Evolutionary conservation across 352 stramenopile genomes (phyloP), one percentile per base, ranked within the genome.

Genomic region (Pythium oligandrum): DNA sequence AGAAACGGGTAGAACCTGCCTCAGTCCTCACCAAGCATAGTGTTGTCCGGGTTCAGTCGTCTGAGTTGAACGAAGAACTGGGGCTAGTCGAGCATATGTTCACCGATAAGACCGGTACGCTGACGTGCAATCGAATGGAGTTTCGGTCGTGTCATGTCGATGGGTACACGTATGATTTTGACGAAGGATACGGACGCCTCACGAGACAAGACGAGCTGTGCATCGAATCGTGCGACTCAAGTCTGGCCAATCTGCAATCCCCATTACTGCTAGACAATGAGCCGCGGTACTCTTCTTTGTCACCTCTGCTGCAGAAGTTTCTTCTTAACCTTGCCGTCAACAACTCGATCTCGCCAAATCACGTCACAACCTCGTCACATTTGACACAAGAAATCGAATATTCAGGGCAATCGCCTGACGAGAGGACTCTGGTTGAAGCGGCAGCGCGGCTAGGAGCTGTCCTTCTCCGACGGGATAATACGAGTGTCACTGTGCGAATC

Each of bases 121-220:
- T 99, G 4, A 99, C 97, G 2, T 97, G 95, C 66, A 99, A 99
- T 70, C 78, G 98, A 4, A 99, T 99, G 97, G 86, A 98, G 64
- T 98, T 98, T 47, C 74, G 93, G 33, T 96, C 96, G 55, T 97
- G 92, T 55, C 93, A 86, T 1, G 91, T 98, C 48, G 88, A 77
- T 7, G 93, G 93, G 0, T 51, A 87, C 9, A 88, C 87, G 1
- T 98, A 97, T 52, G 90, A 89, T 37, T 71, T 76, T 17, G 87
- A 85, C 63, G 1, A 53, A 63, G 0, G 58, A 43, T 0, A 57
- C 69, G 6, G 67, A 68, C 9, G 68, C 83, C n/a, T 68, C 79
- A 9, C 84, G 77, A 51, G 72, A 90, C 11, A 90, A 93, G 17
- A 26, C 17, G 17, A 26, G 17, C 17, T 26, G 17, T 26, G 17